Conservation (phyloP, 192 early-diverging fungal species). For the Cladochytrium replicatum region DNA sequence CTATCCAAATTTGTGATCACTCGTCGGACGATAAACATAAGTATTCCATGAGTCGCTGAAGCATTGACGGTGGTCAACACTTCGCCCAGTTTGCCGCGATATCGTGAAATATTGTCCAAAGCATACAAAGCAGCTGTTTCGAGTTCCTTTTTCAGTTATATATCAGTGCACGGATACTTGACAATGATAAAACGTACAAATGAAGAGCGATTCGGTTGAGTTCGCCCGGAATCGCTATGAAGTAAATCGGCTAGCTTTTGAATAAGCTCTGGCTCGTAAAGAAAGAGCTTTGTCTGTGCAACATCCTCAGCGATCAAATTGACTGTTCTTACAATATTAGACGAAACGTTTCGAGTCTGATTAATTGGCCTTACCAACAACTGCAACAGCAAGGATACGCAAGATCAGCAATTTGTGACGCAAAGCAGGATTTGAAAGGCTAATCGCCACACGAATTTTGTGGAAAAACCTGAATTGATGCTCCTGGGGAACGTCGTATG, state of each 20-base stretch:
- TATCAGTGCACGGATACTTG: background rate
- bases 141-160: constrained; percentile 45
- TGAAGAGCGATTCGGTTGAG: constrained; percentile 46
- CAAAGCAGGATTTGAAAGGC: constrained; percentile 30
- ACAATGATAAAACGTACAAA: constrained; percentile 1
- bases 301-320: constrained; percentile 52
- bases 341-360: too few species aligned
- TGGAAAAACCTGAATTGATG: constrained; percentile 73
- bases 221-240: too few species aligned
- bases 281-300: constrained; percentile 62
- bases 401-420: constrained; percentile 56
- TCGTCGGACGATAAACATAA: constrained; percentile 73
- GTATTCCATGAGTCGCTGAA: constrained; percentile 83
- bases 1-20: constrained; percentile 47
- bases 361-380: constrained; percentile 69
- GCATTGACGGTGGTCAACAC: constrained; percentile 82
- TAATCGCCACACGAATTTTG: constrained; percentile 64
- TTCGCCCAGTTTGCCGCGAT: constrained; percentile 63
- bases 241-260: constrained; percentile 65
- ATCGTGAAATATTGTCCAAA: constrained; percentile 73
- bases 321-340: too few species aligned
- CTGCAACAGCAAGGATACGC: constrained; percentile 68
- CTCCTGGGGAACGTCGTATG: constrained; percentile 59
- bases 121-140: constrained; percentile 74
- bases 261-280: constrained; percentile 83